Percentiles rank a stretch among this genome's conserved stretches.
Evolutionary conservation across 106 monocot genomes (phyloP).

Genomic region (Chionographis japonica): DNA sequence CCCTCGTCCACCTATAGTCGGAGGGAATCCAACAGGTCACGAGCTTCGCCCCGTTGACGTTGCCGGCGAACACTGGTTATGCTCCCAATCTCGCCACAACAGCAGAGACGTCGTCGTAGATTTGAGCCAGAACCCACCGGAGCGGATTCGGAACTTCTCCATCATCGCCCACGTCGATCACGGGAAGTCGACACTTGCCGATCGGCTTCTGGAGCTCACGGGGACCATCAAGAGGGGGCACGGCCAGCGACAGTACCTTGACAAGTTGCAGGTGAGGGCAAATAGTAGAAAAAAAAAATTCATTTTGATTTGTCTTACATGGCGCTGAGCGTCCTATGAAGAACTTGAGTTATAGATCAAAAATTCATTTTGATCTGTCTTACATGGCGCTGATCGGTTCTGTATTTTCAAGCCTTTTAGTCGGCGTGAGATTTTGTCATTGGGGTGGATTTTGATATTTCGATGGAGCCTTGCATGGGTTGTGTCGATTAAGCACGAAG

Average conservation of each 20-base stretch:
- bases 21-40: background rate
- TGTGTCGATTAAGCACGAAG: too few relatives aligned
- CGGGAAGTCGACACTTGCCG: conserved; percentile 94
- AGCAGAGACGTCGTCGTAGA: conserved; percentile 30
- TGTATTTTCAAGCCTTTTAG: too few relatives aligned
- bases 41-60: background rate
- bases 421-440: too few relatives aligned
- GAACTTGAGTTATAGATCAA: too few relatives aligned
- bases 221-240: conserved; percentile 88
- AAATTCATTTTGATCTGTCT: too few relatives aligned
- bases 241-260: conserved; percentile 97
- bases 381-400: too few relatives aligned
- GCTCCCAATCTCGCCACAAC: conserved; percentile 28
- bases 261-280: conserved; percentile 74
- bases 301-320: too few relatives aligned
- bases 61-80: conserved; percentile 8
- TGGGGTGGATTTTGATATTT: too few relatives aligned
- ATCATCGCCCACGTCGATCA: conserved; percentile 96
- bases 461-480: too few relatives aligned
- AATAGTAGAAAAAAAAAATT: too few relatives aligned
- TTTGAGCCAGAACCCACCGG: conserved; percentile 75
- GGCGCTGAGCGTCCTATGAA: too few relatives aligned
- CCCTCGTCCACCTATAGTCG: background rate
- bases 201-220: conserved; percentile 85
- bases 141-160: conserved; percentile 87